Evolutionary conservation across 768 basidiomycete genomes (phyloP).

Genomic region (Russula compacta): DNA sequence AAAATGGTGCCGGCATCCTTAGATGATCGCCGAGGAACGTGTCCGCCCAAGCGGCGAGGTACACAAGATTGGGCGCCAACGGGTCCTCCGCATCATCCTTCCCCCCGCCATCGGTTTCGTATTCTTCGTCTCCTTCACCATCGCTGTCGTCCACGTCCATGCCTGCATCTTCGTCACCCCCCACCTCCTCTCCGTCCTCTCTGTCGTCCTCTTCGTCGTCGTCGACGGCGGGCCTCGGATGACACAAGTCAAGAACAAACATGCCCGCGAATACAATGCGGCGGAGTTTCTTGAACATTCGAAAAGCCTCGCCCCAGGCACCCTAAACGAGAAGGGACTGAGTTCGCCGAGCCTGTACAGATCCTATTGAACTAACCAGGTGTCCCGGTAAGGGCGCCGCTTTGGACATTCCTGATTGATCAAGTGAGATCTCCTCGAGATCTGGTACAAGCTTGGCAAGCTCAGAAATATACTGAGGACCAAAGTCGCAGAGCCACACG

Average conservation of each 20-base stretch:
- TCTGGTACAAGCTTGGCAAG: not conserved
- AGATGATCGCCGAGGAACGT: constrained; percentile 15
- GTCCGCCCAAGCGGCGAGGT: constrained; percentile 13
- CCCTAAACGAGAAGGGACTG: not conserved
- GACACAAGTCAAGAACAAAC: constrained; percentile 8
- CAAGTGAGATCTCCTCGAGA: constrained; percentile 14
- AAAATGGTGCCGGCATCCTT: constrained; percentile 9
- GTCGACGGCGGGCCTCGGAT: not conserved
- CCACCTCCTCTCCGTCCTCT: not conserved
- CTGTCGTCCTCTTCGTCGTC: not conserved
- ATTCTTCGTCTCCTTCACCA: not conserved
- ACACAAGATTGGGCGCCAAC: constrained; percentile 1
- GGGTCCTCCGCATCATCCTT: not conserved
- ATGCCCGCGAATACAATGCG: constrained; percentile 11
- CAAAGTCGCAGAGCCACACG: constrained; percentile 2
- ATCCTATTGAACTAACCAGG: not conserved
- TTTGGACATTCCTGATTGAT: not conserved
- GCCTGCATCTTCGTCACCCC: not conserved
- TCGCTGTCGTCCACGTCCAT: constrained; percentile 9
- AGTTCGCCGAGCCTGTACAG: not conserved
- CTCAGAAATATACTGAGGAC: constrained; percentile 7
- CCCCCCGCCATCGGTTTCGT: not conserved
- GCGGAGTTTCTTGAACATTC: constrained; percentile 9
- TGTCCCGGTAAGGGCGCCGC: not conserved
- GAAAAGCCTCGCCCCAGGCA: constrained; percentile 11